Conservation (phyloP, 2,329 filamentous ascomycete genomes). For the Pseudogymnoascus sp. region DNA sequence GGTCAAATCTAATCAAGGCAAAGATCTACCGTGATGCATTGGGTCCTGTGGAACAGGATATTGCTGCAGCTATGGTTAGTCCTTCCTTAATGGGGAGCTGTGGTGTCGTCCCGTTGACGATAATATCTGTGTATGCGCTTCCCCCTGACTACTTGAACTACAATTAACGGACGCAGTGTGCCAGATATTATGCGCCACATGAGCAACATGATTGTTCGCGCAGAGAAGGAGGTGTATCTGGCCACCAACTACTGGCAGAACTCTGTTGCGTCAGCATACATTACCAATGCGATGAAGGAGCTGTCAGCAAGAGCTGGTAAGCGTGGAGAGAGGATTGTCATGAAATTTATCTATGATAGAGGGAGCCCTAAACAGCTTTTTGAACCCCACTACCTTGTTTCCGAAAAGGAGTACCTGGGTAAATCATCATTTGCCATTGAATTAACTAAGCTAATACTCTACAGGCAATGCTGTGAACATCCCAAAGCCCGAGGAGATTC, state of each 20-base stretch:
- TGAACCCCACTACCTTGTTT: constrained; percentile 57
- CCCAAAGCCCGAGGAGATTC: constrained; percentile 57
- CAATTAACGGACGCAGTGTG: constrained; percentile 32
- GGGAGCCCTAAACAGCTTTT: constrained; percentile 56
- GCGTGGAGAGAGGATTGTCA: constrained; percentile 48
- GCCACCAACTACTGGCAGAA: constrained; percentile 71
- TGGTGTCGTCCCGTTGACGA: constrained; percentile 59
- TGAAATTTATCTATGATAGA: constrained; percentile 71
- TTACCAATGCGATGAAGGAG: constrained; percentile 62
- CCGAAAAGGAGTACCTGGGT: constrained; percentile 49
- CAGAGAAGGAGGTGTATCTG: constrained; percentile 64
- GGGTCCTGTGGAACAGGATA: constrained; percentile 22
- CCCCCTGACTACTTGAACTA: neutral
- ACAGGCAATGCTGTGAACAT: constrained; percentile 44
- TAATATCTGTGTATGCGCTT: constrained; percentile 49
- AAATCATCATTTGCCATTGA: constrained; percentile 12
- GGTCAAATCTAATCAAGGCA: neutral
- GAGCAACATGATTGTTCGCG: constrained; percentile 66
- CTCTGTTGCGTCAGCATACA: constrained; percentile 57
- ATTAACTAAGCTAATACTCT: neutral
- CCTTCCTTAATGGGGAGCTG: constrained; percentile 52
- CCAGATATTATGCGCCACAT: constrained; percentile 68
- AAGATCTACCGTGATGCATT: constrained; percentile 26
- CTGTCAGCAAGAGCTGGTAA: constrained; percentile 57
- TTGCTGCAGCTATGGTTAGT: constrained; percentile 42